Evolutionary conservation across 1,139 yeast genomes (phyloP), one percentile per base, ranked within the genome.

Genomic region (Kodamaea alishanica): DNA sequence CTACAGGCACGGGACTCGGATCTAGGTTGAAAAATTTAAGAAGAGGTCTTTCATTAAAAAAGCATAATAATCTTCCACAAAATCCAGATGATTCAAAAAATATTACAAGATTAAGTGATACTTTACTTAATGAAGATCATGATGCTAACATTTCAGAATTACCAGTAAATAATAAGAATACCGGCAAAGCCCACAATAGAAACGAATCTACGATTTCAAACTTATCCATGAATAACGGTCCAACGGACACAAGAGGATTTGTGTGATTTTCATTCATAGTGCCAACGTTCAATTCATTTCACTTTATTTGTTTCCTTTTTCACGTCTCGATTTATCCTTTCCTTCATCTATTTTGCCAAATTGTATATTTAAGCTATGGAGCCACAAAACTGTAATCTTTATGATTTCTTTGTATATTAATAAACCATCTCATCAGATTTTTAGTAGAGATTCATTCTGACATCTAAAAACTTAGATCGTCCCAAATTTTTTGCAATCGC

Each of bases 31-130:
- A 52, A 24, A 47, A 44, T 27, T 54, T 54, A 34, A 46, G 47
- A 20, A 43, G 51, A 27, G 56, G 60, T 3, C 53, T 65, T 30
- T 61, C 69, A 1, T 53, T 51, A 24, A 45, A 45, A 22, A 52
- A 43, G 22, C 41, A 43, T 12, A 39, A 37, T 8, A 37, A 39
- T 8, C 30, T 39, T 2, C 48, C 49, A 10, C 42, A 42, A 9
- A 44, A 38, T 9, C 29, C 5, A 9, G 39, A 35, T 6, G 46
- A 46, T 12, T 35, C 42, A 6, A 45, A 46, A 12, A 51, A 51
- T 22, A 44, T 59, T 23, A 54, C 62, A n/a, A 61, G 70, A 43
- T 49, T 67, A 34, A 65, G 70, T 45, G 73, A 67, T 39, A 63
- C 66, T 3, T 41, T 66, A 28, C 43, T 40, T 23, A 39, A 45